Evolutionary conservation across 2,329 filamentous ascomycete species (phyloP).

Genomic region (Pezicula neosporulosa): DNA sequence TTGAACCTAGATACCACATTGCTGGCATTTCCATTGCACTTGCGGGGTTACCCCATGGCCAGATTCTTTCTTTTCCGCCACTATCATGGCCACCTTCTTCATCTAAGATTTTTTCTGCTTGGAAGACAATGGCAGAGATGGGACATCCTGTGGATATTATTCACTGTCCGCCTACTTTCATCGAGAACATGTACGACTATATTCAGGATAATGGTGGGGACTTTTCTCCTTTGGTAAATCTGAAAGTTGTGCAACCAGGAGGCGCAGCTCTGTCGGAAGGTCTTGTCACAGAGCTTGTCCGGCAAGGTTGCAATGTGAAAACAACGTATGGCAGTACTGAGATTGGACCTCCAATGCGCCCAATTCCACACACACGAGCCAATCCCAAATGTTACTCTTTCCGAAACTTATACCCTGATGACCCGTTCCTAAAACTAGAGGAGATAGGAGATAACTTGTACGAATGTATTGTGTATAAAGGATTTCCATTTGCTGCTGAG

Average conservation of each 20-base stretch:
- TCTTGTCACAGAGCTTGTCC: slow-evolving; percentile 20
- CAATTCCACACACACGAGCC: slow-evolving; percentile 23
- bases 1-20: slow-evolving; percentile 22
- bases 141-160: slow-evolving; percentile 25
- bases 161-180: slow-evolving; percentile 28
- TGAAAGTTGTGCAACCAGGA: slow-evolving; percentile 29
- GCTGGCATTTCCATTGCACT: slow-evolving; percentile 27
- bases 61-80: slow-evolving; percentile 27
- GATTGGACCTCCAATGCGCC: slow-evolving; percentile 28
- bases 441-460: slow-evolving; percentile 24
- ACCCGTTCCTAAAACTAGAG: slow-evolving; percentile 24
- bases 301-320: slow-evolving; percentile 28
- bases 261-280: slow-evolving; percentile 25
- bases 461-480: slow-evolving; percentile 28
- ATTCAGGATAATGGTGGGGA: slow-evolving; percentile 20
- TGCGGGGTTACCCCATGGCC: slow-evolving; percentile 27
- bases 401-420: slow-evolving; percentile 24
- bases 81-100: slow-evolving; percentile 26
- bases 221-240: slow-evolving; percentile 21
- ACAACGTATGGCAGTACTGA: slow-evolving; percentile 30
- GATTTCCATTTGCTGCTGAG: slow-evolving; percentile 29
- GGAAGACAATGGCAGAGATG: slow-evolving; percentile 21
- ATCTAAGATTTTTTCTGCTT: slow-evolving; percentile 21
- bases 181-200: slow-evolving; percentile 28
- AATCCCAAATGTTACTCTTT: slow-evolving; percentile 26